Conservation (phyloP, 257 asterid species). For the Jasminum sambac region DNA sequence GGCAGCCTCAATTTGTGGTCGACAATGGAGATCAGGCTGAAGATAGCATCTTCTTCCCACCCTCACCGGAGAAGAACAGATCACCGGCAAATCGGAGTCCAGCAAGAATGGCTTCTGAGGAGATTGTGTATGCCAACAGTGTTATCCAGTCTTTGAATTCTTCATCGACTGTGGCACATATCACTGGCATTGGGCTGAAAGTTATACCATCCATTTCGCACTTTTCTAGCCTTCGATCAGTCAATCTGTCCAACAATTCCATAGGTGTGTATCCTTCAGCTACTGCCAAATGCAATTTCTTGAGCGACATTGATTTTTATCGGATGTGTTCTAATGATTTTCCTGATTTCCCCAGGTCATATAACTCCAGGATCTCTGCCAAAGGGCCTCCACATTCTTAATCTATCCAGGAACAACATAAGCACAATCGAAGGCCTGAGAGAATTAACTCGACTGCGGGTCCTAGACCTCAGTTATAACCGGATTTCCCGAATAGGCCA, state of each 20-base stretch:
- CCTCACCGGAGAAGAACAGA: constrained; percentile 36
- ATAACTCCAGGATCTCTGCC: constrained; percentile 77
- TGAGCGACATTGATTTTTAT: neutral
- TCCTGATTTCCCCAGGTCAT: constrained; percentile 49
- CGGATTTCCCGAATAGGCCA: constrained; percentile 74
- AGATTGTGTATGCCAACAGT: constrained; percentile 62
- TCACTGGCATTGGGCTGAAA: constrained; percentile 55
- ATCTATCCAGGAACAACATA: constrained; percentile 79
- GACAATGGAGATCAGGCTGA: constrained; percentile 37
- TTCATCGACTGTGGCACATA: constrained; percentile 77
- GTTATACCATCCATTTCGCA: constrained; percentile 61
- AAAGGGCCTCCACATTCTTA: constrained; percentile 75
- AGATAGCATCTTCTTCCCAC: constrained; percentile 34
- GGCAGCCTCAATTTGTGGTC: constrained; percentile 38
- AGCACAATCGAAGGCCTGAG: constrained; percentile 70
- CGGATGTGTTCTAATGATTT: constrained; percentile 11
- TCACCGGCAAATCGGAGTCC: constrained; percentile 25
- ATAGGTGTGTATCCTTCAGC: constrained; percentile 48
- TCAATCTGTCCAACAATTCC: constrained; percentile 71
- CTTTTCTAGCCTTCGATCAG: constrained; percentile 63
- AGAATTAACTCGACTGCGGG: constrained; percentile 70
- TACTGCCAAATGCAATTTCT: neutral
- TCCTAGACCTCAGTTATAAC: constrained; percentile 84
- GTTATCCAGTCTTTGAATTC: constrained; percentile 63
- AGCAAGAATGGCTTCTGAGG: constrained; percentile 42